phyloP scores from a whole-genome alignment of 1,139 yeast species.

The Magnusiomyces ingens region DNA sequence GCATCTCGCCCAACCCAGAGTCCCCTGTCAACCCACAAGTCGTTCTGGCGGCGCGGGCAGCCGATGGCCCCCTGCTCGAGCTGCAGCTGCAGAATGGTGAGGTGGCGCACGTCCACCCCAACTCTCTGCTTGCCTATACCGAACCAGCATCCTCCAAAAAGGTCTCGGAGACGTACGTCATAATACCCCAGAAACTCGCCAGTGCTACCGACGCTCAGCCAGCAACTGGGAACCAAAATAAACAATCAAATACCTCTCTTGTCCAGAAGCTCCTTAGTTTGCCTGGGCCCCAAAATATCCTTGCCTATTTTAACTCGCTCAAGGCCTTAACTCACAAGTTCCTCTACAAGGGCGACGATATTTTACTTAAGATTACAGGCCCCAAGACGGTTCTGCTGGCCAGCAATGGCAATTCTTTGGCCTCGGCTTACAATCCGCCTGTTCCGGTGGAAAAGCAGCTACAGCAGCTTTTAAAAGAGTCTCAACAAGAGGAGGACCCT shows the following conservation, averaged over 20 bases:
- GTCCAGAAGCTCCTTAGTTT: too few relatives aligned
- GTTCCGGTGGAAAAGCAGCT: neutral
- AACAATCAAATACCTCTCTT: too few relatives aligned
- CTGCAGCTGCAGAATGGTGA: neutral
- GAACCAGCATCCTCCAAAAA: neutral
- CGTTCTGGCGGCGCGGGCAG: neutral
- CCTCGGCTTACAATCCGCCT: conserved; percentile 1
- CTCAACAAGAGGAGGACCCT: neutral
- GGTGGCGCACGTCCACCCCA: neutral
- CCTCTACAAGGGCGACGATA: neutral
- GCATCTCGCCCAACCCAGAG: neutral
- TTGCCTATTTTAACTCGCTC: too few relatives aligned
- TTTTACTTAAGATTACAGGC: neutral
- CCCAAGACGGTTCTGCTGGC: neutral
- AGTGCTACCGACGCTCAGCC: too few relatives aligned
- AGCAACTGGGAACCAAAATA: too few relatives aligned
- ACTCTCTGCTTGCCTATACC: neutral
- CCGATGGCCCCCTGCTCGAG: neutral
- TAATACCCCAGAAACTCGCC: neutral
- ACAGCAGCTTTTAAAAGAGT: neutral
- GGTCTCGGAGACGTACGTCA: neutral
- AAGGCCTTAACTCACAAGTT: neutral
- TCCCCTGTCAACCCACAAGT: conserved; percentile 4
- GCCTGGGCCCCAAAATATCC: too few relatives aligned
- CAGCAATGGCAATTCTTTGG: neutral